Base-by-base conservation (phyloP, 2,329 filamentous ascomycete species). In the Trichophyton equinum region DNA sequence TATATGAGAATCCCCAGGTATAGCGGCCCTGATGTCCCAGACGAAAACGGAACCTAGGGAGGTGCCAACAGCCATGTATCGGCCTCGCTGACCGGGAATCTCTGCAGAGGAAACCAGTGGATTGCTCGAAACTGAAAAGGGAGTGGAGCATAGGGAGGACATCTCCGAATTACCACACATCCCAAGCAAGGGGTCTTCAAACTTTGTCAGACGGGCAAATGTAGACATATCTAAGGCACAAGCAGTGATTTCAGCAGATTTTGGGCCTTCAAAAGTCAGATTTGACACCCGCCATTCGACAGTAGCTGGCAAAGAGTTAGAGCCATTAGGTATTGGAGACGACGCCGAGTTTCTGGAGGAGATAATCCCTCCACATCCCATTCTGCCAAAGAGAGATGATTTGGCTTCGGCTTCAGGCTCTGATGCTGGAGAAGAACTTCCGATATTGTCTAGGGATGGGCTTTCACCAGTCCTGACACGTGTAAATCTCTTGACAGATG, bases 21-120 rank as follows among this genome's bases (percentile, higher is more conserved):
- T 72, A 8, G 81, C 76, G 30, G 87, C 85, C 60, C 94, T 86
- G 67, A 89, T 82, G 69, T 99, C 88, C 91, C 91, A 99, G 0
- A 95, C 74, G 6, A 94, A 74, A 5, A 97, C 78, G n/a, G 79
- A 79, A 0, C 94, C 94, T 8, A 79, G 82, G 60, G 84, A 85
- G 0, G 91, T 97, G 18, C 94, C 94, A 55, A 91, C 76, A 18
- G 88, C 89, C 42, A 97, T 71, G 49, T 95, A 82, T 11, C 92
- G 86, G 62, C 88, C 87, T 64, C 91, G 83, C 62, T 91, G 87
- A 4, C 94, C 94, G 2, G 92, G 92, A 33, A 96, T 83, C 64
- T 95, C 88, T 4, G 75, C 69, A 22, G 75, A 66, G 4, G 71
- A 70, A 42, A 36, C 13, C 18, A 66, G 66, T 59, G 71, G 74